Evolutionary conservation across 139 green algal genomes (phyloP).

Genomic region (Chlamydomonas asymmetrica): DNA sequence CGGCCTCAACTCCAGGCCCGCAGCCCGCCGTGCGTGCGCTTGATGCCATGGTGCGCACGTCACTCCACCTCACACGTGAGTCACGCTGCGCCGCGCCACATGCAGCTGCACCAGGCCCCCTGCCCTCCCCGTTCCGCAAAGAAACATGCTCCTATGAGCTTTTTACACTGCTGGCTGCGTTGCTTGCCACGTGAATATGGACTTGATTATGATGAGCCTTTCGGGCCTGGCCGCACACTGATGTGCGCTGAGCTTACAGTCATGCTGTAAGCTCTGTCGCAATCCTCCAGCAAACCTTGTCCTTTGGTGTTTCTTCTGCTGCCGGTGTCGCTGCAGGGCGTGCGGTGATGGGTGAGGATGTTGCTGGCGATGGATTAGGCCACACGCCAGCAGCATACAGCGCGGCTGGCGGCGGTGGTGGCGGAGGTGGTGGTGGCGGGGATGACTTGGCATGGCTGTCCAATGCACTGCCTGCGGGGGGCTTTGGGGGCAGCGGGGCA

Average conservation of each 20-base stretch:
- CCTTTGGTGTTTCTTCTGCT: background rate
- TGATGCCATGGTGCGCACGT: conserved; percentile 14
- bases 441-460: conserved; percentile 20
- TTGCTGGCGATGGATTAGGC: too few relatives aligned
- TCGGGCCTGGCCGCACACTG: background rate
- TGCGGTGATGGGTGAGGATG: background rate
- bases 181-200: background rate
- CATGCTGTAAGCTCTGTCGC: background rate
- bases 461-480: conserved; percentile 9
- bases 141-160: background rate
- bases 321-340: conserved; percentile 11
- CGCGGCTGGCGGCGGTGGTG: background rate
- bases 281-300: background rate
- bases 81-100: background rate
- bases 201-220: background rate
- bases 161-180: background rate
- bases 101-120: background rate
- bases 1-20: too few relatives aligned
- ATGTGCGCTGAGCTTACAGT: background rate
- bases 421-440: background rate
- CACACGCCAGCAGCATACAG: background rate
- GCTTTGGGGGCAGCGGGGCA: conserved; percentile 4
- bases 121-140: background rate
- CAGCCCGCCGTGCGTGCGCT: background rate
- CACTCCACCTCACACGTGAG: conserved; percentile 21